These are phyloP conservation scores for Rhizophagus sp. DNA, from an alignment of 192 early-diverging fungal species.

Conservation along the genomic window DNA sequence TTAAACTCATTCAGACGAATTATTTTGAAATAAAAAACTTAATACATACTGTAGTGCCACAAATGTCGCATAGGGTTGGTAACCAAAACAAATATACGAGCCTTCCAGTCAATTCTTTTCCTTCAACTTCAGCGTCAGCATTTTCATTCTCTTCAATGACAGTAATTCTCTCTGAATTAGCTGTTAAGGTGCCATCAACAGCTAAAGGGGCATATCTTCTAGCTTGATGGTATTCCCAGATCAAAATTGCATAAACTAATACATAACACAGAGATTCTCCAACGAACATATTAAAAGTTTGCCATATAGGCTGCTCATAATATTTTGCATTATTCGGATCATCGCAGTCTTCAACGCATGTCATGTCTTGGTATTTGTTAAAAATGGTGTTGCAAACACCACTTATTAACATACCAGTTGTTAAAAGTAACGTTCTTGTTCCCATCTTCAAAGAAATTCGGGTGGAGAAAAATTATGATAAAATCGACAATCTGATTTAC, in stretches of 20 bases:
- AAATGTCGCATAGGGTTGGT: conserved; percentile 82
- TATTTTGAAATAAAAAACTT: neutral
- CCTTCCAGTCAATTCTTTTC: conserved; percentile 55
- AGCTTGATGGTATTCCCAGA: conserved; percentile 33
- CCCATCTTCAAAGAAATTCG: neutral
- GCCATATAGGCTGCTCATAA: conserved; percentile 98
- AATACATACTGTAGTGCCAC: conserved; percentile 66
- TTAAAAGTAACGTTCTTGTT: conserved; percentile 1
- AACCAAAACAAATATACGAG: conserved; percentile 65
- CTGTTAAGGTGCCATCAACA: conserved; percentile 28
- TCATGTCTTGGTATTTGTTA: conserved; percentile 73
- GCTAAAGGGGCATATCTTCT: conserved; percentile 34
- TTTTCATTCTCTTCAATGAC: neutral
- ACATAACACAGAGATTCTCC: conserved; percentile 85
- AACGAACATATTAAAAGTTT: conserved; percentile 97
- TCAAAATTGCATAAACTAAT: conserved; percentile 56
- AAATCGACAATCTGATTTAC: neutral
- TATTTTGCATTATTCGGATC: conserved; percentile 64
- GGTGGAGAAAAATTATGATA: neutral
- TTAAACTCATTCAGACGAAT: neutral
- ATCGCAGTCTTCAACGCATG: conserved; percentile 89
- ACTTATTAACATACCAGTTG: conserved; percentile 20
- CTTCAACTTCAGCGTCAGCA: conserved; percentile 26
- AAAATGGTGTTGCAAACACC: conserved; percentile 27
- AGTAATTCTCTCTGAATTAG: conserved; percentile 13